Conservation (phyloP, 1,284 basidiomycete genomes). For the Heterobasidion occidentale region DNA sequence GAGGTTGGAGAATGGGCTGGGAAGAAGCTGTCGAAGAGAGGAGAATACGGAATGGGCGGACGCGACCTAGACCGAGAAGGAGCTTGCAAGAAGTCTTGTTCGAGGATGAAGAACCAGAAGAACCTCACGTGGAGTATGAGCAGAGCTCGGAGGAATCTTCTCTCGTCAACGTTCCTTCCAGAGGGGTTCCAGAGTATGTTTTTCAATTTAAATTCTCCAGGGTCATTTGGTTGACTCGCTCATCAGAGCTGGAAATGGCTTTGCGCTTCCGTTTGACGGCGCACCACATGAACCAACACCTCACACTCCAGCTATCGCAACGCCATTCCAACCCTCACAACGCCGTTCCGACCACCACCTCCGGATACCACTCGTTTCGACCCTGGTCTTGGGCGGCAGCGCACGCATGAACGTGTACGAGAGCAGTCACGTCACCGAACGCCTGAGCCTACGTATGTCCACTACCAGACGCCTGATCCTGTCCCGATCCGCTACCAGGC, state of each 20-base stretch:
- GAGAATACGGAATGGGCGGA: conserved; percentile 1
- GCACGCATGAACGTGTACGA: conserved; percentile 1
- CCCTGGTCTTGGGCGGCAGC: conserved; percentile 7
- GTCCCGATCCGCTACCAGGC: conserved; percentile 3
- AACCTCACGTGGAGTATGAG: not conserved
- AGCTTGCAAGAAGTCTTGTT: conserved; percentile 10
- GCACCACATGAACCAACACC: conserved; percentile 6
- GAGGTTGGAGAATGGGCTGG: conserved; percentile 24
- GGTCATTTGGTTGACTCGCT: not conserved
- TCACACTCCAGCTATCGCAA: conserved; percentile 5
- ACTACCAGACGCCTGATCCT: not conserved
- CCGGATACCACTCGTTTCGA: conserved; percentile 10
- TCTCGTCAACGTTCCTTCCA: not conserved
- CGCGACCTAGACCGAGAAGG: conserved; percentile 1
- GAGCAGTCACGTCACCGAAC: conserved; percentile 6
- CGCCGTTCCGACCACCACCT: conserved; percentile 8
- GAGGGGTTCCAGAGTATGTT: not conserved
- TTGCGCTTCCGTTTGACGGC: conserved; percentile 4
- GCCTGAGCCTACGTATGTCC: not conserved
- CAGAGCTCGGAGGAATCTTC: not conserved
- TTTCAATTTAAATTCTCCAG: not conserved
- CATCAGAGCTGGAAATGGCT: not conserved
- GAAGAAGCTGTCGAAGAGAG: conserved; percentile 19
- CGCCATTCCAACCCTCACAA: conserved; percentile 6
- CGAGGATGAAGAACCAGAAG: not conserved